These are phyloP conservation scores for Cryptosporidium ubiquitum DNA, from an alignment of 169 alveolate genomes.

Conservation along the genomic window DNA sequence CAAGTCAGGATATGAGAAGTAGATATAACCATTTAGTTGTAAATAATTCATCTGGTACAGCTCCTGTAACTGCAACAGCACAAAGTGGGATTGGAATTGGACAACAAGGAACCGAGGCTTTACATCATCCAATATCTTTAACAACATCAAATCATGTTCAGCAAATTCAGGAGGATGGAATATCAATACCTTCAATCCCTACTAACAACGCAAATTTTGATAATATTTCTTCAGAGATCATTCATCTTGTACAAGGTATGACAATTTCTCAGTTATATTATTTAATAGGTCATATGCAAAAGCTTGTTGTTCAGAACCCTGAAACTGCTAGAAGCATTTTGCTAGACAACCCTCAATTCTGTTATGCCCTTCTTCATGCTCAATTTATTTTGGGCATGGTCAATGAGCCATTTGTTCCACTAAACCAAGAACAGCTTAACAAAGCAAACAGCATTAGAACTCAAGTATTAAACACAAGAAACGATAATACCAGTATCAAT, in stretches of 20 bases:
- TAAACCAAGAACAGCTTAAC: conserved; percentile 54
- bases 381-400: conserved; percentile 75
- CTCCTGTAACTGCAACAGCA: background rate
- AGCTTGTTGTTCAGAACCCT: conserved; percentile 65
- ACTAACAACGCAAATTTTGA: background rate
- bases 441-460: conserved; percentile 40
- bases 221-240: conserved; percentile 20
- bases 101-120: conserved; percentile 18
- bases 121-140: conserved; percentile 36
- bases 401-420: conserved; percentile 74
- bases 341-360: conserved; percentile 73
- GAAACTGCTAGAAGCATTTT: conserved; percentile 70
- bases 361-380: conserved; percentile 78
- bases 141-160: conserved; percentile 15
- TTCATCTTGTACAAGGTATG: conserved; percentile 29
- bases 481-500: background rate
- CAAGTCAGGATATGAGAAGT: conserved; percentile 78
- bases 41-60: conserved; percentile 12
- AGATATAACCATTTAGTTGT: conserved; percentile 58
- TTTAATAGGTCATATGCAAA: conserved; percentile 77
- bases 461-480: conserved; percentile 9
- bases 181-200: background rate
- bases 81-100: conserved; percentile 35
- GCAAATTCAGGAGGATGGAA: conserved; percentile 37
- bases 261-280: conserved; percentile 77